Evolutionary conservation across 2,329 filamentous ascomycete genomes (phyloP).

Genomic region (Monilinia vaccinii-corymbosi): DNA sequence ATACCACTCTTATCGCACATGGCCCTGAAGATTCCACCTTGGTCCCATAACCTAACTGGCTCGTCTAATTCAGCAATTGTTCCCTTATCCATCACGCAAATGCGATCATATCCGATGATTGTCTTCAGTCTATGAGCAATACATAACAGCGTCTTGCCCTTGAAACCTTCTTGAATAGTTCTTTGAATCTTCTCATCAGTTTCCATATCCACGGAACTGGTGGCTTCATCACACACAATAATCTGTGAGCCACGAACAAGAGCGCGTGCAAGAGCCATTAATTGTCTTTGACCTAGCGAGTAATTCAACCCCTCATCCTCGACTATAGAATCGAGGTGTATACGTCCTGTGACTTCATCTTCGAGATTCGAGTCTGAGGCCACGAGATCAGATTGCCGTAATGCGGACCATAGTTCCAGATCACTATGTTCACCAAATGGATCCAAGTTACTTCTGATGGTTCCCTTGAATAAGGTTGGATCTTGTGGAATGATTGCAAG

Average conservation of each 20-base stretch:
- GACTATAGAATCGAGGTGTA: conserved; percentile 75
- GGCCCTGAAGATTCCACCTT: conserved; percentile 64
- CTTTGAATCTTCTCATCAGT: conserved; percentile 92
- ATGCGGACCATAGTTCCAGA: conserved; percentile 66
- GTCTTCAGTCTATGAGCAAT: conserved; percentile 90
- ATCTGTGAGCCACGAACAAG: conserved; percentile 82
- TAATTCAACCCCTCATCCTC: conserved; percentile 96
- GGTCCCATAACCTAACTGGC: conserved; percentile 64
- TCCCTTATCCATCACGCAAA: conserved; percentile 92
- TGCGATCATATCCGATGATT: conserved; percentile 88
- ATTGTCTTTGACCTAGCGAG: conserved; percentile 85
- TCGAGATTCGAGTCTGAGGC: conserved; percentile 34
- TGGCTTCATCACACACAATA: conserved; percentile 96
- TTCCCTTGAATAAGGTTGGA: conserved; percentile 73
- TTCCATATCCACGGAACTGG: conserved; percentile 87
- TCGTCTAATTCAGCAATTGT: conserved; percentile 77
- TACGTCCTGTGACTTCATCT: conserved; percentile 41
- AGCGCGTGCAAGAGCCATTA: conserved; percentile 88
- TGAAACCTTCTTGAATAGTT: conserved; percentile 78
- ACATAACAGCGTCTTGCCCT: conserved; percentile 78
- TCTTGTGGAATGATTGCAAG: conserved; percentile 80
- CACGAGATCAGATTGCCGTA: conserved; percentile 69
- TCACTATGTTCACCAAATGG: conserved; percentile 73
- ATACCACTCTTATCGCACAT: conserved; percentile 58
- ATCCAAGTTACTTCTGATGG: conserved; percentile 70